phyloP scores from a whole-genome alignment of 495 filamentous ascomycete genomes.

The Penicillium longicatenatum region DNA sequence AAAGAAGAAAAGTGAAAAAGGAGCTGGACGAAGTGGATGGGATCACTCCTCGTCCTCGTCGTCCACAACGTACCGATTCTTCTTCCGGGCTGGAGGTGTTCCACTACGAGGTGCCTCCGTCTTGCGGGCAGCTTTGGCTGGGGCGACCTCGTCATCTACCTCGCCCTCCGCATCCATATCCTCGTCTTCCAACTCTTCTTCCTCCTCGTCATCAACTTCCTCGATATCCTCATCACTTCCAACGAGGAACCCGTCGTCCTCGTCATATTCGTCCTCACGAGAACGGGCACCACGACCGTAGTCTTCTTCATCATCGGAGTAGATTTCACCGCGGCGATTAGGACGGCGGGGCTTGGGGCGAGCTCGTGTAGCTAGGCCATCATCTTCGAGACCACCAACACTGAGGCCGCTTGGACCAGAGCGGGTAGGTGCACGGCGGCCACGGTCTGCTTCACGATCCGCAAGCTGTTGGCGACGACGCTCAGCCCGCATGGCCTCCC shows the following conservation, averaged over 20 bases:
- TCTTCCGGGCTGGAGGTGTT: slow-evolving; percentile 46
- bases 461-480: slow-evolving; percentile 68
- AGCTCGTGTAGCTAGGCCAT: slow-evolving; percentile 48
- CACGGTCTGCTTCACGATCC: slow-evolving; percentile 62
- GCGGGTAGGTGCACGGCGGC: slow-evolving; percentile 50
- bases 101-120: slow-evolving; percentile 27
- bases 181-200: slow-evolving; percentile 63
- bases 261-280: slow-evolving; percentile 80
- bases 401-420: slow-evolving; percentile 62
- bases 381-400: slow-evolving; percentile 74
- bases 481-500: slow-evolving; percentile 66
- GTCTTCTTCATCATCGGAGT: slow-evolving; percentile 61
- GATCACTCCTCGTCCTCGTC: slow-evolving; percentile 46
- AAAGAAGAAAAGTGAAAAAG: slow-evolving; percentile 7
- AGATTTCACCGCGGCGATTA: slow-evolving; percentile 54
- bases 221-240: slow-evolving; percentile 72
- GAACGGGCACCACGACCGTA: slow-evolving; percentile 61
- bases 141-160: slow-evolving; percentile 41
- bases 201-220: slow-evolving; percentile 58
- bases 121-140: slow-evolving; percentile 25
- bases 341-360: slow-evolving; percentile 45
- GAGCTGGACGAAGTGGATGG: slow-evolving; percentile 18
- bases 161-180: slow-evolving; percentile 60
- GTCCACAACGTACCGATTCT: slow-evolving; percentile 49
- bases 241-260: slow-evolving; percentile 77